Evolutionary conservation across 2,329 filamentous ascomycete species (phyloP).

Genomic region (Paracamarosporium sp.): DNA sequence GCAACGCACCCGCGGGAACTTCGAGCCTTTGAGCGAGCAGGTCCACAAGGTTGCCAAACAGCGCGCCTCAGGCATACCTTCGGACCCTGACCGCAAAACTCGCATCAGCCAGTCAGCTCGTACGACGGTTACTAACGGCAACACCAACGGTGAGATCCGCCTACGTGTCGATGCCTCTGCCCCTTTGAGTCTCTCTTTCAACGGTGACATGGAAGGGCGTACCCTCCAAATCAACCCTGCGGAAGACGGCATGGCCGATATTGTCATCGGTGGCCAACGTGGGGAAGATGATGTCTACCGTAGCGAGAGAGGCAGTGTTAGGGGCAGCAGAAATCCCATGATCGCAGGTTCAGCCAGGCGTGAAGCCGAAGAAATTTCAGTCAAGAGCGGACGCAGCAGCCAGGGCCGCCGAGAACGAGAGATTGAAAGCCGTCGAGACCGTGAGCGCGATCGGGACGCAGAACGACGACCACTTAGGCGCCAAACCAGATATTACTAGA

Average conservation of each 20-base stretch:
- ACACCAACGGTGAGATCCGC: constrained; percentile 40
- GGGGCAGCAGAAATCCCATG: constrained; percentile 25
- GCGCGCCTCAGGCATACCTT: constrained; percentile 28
- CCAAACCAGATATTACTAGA: constrained; percentile 27
- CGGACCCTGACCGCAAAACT: constrained; percentile 36
- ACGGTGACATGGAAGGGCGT: constrained; percentile 47
- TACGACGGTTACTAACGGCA: constrained; percentile 34
- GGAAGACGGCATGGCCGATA: constrained; percentile 44
- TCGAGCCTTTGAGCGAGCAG: constrained; percentile 32
- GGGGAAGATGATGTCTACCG: constrained; percentile 30
- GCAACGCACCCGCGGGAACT: constrained; percentile 33
- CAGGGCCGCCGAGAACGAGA: constrained; percentile 35
- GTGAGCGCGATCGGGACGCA: constrained; percentile 28
- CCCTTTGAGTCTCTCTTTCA: constrained; percentile 41
- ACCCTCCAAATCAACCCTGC: constrained; percentile 40
- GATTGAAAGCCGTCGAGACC: background rate
- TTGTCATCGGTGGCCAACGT: constrained; percentile 39
- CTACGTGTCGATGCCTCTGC: constrained; percentile 42
- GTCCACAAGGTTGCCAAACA: constrained; percentile 37
- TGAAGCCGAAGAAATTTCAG: constrained; percentile 38
- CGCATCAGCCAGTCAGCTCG: constrained; percentile 33
- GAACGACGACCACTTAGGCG: constrained; percentile 32
- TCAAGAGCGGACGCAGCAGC: constrained; percentile 34
- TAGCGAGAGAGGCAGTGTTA: constrained; percentile 36
- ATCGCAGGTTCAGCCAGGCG: constrained; percentile 23